Conservation (phyloP, 257 asterid genomes). For the Rehmannia glutinosa region DNA sequence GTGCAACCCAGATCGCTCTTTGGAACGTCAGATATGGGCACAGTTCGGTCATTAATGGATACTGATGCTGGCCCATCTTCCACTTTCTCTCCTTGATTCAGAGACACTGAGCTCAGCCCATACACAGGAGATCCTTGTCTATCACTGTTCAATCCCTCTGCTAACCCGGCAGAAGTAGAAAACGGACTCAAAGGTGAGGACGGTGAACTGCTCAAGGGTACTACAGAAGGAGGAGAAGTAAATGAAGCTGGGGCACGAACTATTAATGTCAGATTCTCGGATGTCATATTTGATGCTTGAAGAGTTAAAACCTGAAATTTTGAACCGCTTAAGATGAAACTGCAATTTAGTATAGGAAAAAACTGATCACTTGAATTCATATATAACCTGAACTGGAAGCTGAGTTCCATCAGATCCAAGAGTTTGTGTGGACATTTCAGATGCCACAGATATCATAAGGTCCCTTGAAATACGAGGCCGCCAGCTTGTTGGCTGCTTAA, state of each 20-base stretch:
- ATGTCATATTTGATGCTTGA: constrained; percentile 93
- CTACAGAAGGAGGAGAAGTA: constrained; percentile 87
- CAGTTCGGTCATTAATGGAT: constrained; percentile 33
- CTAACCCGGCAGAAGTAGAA: constrained; percentile 37
- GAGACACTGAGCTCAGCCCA: constrained; percentile 26
- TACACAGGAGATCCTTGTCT: constrained; percentile 29
- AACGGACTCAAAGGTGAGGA: constrained; percentile 55
- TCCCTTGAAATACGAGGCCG: constrained; percentile 85
- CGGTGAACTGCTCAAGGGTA: constrained; percentile 68
- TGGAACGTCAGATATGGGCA: constrained; percentile 53
- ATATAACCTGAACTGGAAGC: constrained; percentile 85
- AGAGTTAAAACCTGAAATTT: constrained; percentile 83
- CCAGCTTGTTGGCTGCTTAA: constrained; percentile 92
- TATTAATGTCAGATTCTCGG: constrained; percentile 80
- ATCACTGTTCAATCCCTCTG: constrained; percentile 36
- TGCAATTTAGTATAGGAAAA: constrained; percentile 1
- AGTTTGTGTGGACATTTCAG: constrained; percentile 82
- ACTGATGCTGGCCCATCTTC: constrained; percentile 34
- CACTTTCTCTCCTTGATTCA: constrained; percentile 36
- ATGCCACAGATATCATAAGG: constrained; percentile 91
- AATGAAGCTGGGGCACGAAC: constrained; percentile 97
- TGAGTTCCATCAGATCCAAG: constrained; percentile 68
- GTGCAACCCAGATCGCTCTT: constrained; percentile 78
- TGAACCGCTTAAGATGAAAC: constrained; percentile 26
- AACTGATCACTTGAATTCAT: constrained; percentile 10